phyloP scores from a whole-genome alignment of 163 green algal species.

The Chlorella variabilis region DNA sequence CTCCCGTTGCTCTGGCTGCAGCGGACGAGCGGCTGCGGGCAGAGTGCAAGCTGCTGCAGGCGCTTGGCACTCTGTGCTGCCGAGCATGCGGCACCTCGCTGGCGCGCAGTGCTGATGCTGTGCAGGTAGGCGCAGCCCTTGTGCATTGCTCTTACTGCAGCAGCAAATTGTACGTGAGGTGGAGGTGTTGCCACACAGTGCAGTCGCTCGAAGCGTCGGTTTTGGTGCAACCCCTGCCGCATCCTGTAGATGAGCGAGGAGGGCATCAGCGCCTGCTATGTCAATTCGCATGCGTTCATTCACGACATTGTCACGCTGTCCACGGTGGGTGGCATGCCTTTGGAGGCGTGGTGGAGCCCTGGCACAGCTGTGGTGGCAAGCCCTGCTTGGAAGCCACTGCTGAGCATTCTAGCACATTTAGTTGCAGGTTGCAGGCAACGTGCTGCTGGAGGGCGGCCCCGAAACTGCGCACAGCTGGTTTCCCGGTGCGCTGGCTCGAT shows the following conservation, averaged over 20 bases:
- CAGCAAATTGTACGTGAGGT: too few species aligned
- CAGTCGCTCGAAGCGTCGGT: background rate
- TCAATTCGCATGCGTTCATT: slow-evolving; percentile 43
- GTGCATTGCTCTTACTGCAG: too few species aligned
- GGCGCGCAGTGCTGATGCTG: slow-evolving; percentile 25
- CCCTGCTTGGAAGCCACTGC: background rate
- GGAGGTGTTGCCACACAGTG: too few species aligned
- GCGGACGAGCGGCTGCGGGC: slow-evolving; percentile 24
- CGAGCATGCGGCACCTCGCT: slow-evolving; percentile 5
- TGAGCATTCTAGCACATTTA: too few species aligned
- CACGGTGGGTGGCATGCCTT: background rate
- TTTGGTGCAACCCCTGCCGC: background rate
- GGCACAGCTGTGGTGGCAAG: background rate
- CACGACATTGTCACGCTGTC: slow-evolving; percentile 47
- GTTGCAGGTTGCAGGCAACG: slow-evolving; percentile 11
- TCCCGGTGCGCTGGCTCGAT: too few species aligned
- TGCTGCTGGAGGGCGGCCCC: slow-evolving; percentile 30
- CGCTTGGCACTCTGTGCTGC: slow-evolving; percentile 21
- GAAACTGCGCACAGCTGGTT: slow-evolving; percentile 42
- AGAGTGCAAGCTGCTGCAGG: slow-evolving; percentile 26
- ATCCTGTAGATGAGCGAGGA: slow-evolving; percentile 41
- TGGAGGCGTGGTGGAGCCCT: slow-evolving; percentile 5
- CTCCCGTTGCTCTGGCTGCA: too few species aligned
- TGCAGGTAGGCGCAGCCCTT: too few species aligned
- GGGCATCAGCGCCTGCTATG: slow-evolving; percentile 43